Base-by-base conservation (phyloP, 2,329 filamentous ascomycete species). In the Penicillium sp. region DNA sequence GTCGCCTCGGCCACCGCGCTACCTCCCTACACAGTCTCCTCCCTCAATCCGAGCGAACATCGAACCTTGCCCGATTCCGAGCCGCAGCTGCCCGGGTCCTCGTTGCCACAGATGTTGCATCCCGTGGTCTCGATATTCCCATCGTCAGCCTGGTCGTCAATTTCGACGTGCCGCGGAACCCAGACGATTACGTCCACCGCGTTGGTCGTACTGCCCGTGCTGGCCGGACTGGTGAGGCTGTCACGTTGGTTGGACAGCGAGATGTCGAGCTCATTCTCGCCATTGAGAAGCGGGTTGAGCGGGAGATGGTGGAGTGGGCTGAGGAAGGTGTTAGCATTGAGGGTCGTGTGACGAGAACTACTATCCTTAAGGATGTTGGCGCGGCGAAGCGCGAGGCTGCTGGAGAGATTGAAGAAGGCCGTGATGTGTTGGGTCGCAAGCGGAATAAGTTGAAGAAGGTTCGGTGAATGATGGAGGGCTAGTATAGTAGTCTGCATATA, bases 301-400 rank as follows among this genome's bases (percentile, higher is more conserved):
- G 86, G 65, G 84, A 91, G 77, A 91, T 99, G 91, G 88, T 87
- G 50, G 88, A 89, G 63, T 99, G 93, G 89, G 79, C 85, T 56
- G 94, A 98, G 77, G 92, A 96, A 71, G 92, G 92, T 0, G 95
- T 99, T 59, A 98, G 92, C 79, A 81, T 99, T n/a, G 94, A 98
- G 82, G 91, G 89, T 1, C 85, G 95, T 60, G 92, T 99, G 26
- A 83, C 97, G 53, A 85, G 91, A 58, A 93, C 96, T 66, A 88
- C 89, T 10, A 69, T 79, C 38, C 80, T 99, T 73, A 97, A 96
- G 84, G 78, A 92, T 50, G 95, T 99, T 6, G 90, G 91, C n/a
- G 91, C 96, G 82, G 96, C 94, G 86, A 97, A 97, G 85, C 86
- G 93, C 60, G 93, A 97, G 79, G 95, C 94, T 0, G 76, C 94